phyloP scores from a whole-genome alignment of 2,329 filamentous ascomycete species.

The Phaeosphaeriaceae sp. region DNA sequence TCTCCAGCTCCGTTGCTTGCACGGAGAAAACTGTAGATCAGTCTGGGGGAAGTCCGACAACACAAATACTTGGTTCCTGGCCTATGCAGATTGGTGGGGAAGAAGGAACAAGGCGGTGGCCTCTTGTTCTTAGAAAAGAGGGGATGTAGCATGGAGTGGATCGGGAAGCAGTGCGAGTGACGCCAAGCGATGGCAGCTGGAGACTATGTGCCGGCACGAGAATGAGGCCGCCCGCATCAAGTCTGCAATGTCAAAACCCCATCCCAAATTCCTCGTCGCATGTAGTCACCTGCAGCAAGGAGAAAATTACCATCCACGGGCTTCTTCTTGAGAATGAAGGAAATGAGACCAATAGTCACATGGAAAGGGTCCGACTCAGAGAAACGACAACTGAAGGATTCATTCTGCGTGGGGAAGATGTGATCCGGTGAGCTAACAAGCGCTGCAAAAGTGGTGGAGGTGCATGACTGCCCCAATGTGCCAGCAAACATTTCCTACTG shows the following conservation, averaged over 20 bases:
- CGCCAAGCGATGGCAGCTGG: neutral
- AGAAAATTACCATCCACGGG: neutral
- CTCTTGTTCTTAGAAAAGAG: neutral
- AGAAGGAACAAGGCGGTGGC: neutral
- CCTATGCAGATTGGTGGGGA: neutral
- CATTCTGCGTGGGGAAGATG: neutral
- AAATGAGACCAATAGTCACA: too few species aligned
- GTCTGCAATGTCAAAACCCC: neutral
- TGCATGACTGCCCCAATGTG: neutral
- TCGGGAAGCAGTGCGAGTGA: neutral
- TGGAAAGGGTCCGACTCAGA: too few species aligned
- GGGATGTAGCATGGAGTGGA: neutral
- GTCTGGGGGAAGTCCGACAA: neutral
- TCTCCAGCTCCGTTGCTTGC: neutral
- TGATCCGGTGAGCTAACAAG: constrained; percentile 1
- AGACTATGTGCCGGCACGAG: neutral
- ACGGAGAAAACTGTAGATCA: neutral
- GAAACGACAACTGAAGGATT: too few species aligned
- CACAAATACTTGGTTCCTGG: neutral
- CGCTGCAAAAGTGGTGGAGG: constrained; percentile 1
- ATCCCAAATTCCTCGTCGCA: neutral
- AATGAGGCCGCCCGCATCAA: neutral
- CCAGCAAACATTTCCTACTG: neutral
- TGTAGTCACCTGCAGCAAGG: neutral
- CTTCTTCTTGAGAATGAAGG: too few species aligned